Evolutionary conservation across 352 stramenopile species (phyloP), one percentile per base, ranked within the genome.

Genomic region (Globisporangium abappressorium): DNA sequence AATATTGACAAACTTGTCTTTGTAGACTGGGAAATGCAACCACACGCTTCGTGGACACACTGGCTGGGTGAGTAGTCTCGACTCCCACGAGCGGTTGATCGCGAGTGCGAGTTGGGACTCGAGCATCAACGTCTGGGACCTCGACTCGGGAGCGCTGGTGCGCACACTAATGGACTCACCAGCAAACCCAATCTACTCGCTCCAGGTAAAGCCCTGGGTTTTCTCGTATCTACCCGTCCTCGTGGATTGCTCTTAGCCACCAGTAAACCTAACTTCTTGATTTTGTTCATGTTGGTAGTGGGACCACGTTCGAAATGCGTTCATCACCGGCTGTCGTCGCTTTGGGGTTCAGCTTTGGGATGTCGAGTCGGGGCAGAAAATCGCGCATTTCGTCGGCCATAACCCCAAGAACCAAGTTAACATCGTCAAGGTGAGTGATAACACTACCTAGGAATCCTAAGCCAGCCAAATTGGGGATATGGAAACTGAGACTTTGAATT

Each of bases 321-420:
- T 78, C 26, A 57, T 73, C 47, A 65, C 65, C 4, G 72, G 72
- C 9, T 75, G 72, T 18, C 55, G 69, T 2, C 69, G 69, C 33
- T 68, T 60, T 56, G 72, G 72, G 5, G 64, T 78, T 7, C 69
- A 75, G 53, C 30, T 77, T 11, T 77, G 68, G 68, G 71, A 77
- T 53, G 64, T 66, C 47, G 68, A 72, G 51, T 51, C 68, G 5
- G 71, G 71, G 14, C 69, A 47, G 34, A 75, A 71, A 34, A 36
- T 69, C 14, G 57, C 24, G 26, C 49, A 68, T 22, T 78, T 69
- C 58, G 18, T 69, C 2, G 69, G 72, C 0, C 69, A 78, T 41
- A 62, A 68, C n/a, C 47, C 59, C 2, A 73, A 73, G 28, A 72
- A 72, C 33, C 69, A 78, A 69, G 65, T 75, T 14, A 78, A 78